A percentile compares a stretch with the other conserved stretches of the same genome.
Evolutionary conservation across 2,329 filamentous ascomycete species (phyloP).

Genomic region (Colletotrichum paranaense): DNA sequence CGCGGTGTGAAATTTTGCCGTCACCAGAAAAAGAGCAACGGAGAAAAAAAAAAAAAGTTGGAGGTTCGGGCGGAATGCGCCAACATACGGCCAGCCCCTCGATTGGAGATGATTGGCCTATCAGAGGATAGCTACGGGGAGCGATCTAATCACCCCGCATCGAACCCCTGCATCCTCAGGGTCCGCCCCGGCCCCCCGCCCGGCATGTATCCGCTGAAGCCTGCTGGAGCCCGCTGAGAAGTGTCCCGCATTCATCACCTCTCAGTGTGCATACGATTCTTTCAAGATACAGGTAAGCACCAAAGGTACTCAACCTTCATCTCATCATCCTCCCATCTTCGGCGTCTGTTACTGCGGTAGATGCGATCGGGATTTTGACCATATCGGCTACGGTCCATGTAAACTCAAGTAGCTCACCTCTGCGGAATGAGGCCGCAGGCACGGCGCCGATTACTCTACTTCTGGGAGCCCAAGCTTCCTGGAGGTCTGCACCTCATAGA

Average conservation of each 20-base stretch:
- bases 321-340: not conserved
- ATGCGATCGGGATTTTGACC: not conserved
- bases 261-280: too few species aligned
- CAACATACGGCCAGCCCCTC: constrained; percentile 15
- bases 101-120: constrained; percentile 24
- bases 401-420: too few species aligned
- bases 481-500: not conserved
- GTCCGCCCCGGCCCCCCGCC: constrained; percentile 27
- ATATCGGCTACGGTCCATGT: not conserved
- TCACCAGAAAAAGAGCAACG: not conserved
- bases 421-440: not conserved
- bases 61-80: constrained; percentile 26
- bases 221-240: not conserved
- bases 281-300: too few species aligned
- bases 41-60: constrained; percentile 10
- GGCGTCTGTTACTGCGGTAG: too few species aligned
- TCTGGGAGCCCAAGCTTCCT: not conserved
- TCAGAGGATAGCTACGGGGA: not conserved
- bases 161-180: constrained; percentile 18
- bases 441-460: not conserved
- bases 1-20: constrained; percentile 34
- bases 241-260: not conserved
- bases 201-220: constrained; percentile 18
- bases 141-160: constrained; percentile 32
- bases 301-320: not conserved